A percentile compares a stretch with the other conserved stretches of the same genome.
These are phyloP conservation scores for Penicillium arizonense DNA, from an alignment of 495 filamentous ascomycete genomes.

Conservation along the genomic window DNA sequence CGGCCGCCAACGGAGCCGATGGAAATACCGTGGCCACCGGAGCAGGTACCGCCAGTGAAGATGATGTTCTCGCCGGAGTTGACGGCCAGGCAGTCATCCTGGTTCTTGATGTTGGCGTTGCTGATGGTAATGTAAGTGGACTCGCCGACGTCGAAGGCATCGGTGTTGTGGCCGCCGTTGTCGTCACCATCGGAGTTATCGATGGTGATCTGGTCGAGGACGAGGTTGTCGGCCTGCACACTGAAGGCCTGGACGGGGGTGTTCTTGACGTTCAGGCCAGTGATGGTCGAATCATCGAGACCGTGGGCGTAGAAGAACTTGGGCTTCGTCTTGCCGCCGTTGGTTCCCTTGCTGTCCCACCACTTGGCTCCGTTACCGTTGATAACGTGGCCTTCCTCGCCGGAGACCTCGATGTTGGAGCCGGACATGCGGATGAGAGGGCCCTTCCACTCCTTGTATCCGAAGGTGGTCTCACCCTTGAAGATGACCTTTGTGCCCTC, in stretches of 20 bases:
- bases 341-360: constrained; percentile 54
- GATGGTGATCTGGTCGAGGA: constrained; percentile 52
- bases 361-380: constrained; percentile 47
- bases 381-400: constrained; percentile 37
- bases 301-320: constrained; percentile 57
- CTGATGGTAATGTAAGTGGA: constrained; percentile 51
- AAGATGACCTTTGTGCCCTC: constrained; percentile 49
- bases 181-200: constrained; percentile 58
- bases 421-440: constrained; percentile 49
- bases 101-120: constrained; percentile 55
- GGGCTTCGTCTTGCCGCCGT: constrained; percentile 57
- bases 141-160: constrained; percentile 61
- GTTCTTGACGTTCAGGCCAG: constrained; percentile 49
- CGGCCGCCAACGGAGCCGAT: constrained; percentile 69
- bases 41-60: constrained; percentile 53
- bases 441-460: constrained; percentile 54
- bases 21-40: constrained; percentile 65
- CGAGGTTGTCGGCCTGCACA: constrained; percentile 52
- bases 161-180: constrained; percentile 59
- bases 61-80: constrained; percentile 58
- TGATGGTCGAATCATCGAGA: constrained; percentile 43
- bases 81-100: constrained; percentile 64
- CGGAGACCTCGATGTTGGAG: constrained; percentile 41
- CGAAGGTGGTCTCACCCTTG: constrained; percentile 50
- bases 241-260: constrained; percentile 62